Base-by-base conservation (phyloP, 768 basidiomycete genomes). In the Macrocybe gigantea region DNA sequence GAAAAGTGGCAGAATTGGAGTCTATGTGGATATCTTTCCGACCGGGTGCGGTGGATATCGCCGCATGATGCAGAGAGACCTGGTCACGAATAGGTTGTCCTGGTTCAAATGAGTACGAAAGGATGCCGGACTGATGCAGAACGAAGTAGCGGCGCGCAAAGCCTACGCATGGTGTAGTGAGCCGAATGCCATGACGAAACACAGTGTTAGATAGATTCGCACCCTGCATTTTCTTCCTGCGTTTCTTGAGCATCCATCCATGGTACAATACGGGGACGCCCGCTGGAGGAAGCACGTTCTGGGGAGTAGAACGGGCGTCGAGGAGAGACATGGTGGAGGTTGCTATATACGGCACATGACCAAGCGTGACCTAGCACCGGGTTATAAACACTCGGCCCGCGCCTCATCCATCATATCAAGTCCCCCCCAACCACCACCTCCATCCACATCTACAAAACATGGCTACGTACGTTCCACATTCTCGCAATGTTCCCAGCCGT, bases 151-250 rank as follows among this genome's bases (percentile, higher is more conserved):
- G 82, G 44, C 87, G 83, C 12, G 89, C 90, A 65, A 88, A 92
- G 7, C 90, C 90, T 91, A 60, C 7, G 30, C 11, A 37, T 10
- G 36, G 51, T 37, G 40, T 32, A 32, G 41, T 43, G 44, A 29
- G 41, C 46, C 41, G 34, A 30, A 44, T 42, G 1, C 44, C 31
- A 38, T 31, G 22, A 41, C 42, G 10, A 41, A 31, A 15, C 30
- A 53, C 7, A 3, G 36, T 34, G 14, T 7, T 44, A 31, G 47
- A 33, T 40, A 38, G 33, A 35, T 47, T 48, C 64, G 43, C 55
- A 83, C 89, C 89, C 71, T 92, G 90, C 85, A 91, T 83, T 69
- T 80, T 88, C 74, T 88, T 90, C 53, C 89, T 72, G 55, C 89
- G 73, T 67, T 93, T 93, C 71, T 92, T 92, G 51, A 92, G 72